Conservation (phyloP, 1,284 basidiomycete genomes). For the Rhodotorula mucilaginosa region DNA sequence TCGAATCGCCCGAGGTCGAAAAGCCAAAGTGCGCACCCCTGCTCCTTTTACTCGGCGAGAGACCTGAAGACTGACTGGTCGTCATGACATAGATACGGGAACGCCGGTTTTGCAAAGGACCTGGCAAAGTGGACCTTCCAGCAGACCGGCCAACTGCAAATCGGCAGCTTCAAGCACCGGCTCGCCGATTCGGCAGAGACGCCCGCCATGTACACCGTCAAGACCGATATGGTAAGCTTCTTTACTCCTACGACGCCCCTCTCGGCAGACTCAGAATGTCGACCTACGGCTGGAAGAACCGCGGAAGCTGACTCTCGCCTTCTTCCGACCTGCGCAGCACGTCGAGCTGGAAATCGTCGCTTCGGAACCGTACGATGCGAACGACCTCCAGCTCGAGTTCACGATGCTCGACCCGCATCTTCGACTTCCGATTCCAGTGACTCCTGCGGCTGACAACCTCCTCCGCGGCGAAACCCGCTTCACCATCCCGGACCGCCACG, state of each 20-base stretch:
- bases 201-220: slow-evolving; percentile 72
- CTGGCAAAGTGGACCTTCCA: slow-evolving; percentile 88
- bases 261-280: not conserved
- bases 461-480: slow-evolving; percentile 61
- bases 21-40: not conserved
- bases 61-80: too few relatives aligned
- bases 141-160: slow-evolving; percentile 73
- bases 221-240: slow-evolving; percentile 71
- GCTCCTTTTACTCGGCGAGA: not conserved
- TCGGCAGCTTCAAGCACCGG: slow-evolving; percentile 54
- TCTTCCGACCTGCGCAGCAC: slow-evolving; percentile 57
- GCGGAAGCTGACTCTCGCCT: not conserved
- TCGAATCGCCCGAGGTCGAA: not conserved
- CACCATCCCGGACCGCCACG: slow-evolving; percentile 87
- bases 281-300: not conserved
- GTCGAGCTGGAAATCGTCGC: slow-evolving; percentile 66
- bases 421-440: slow-evolving; percentile 61
- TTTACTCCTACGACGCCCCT: not conserved
- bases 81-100: slow-evolving; percentile 56
- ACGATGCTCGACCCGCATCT: slow-evolving; percentile 97
- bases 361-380: slow-evolving; percentile 71
- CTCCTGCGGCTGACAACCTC: slow-evolving; percentile 55
- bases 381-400: slow-evolving; percentile 87
- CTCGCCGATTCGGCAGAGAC: slow-evolving; percentile 22
- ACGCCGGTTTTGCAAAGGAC: slow-evolving; percentile 69